A percentile compares a stretch with the other conserved stretches of the same genome.
phyloP scores from a whole-genome alignment of 768 basidiomycete genomes.

The Lactarius quietus region DNA sequence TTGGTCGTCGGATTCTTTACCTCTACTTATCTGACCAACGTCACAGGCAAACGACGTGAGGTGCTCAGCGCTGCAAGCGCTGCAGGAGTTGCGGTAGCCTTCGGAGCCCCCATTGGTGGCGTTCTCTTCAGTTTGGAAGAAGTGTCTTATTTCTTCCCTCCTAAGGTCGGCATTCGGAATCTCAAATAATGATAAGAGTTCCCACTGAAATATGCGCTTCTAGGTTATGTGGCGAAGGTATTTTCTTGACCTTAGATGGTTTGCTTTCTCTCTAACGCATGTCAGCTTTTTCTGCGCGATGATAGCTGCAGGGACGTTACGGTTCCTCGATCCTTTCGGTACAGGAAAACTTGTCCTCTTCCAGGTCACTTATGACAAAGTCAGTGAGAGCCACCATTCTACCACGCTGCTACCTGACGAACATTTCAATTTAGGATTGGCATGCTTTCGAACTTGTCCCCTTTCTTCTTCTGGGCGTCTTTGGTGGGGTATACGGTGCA shows the following conservation, averaged over 20 bases:
- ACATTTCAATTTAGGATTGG: conserved; percentile 66
- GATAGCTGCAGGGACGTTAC: conserved; percentile 92
- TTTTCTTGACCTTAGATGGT: conserved; percentile 5
- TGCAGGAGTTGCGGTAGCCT: conserved; percentile 95
- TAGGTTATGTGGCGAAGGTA: conserved; percentile 94
- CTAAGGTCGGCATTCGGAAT: conserved; percentile 53
- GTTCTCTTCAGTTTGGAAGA: conserved; percentile 93
- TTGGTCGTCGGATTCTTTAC: conserved; percentile 14
- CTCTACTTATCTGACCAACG: not conserved
- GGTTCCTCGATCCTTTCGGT: conserved; percentile 92
- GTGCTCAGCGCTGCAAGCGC: conserved; percentile 94
- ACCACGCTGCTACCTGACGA: not conserved
- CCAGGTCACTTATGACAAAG: conserved; percentile 87
- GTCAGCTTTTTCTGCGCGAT: conserved; percentile 94
- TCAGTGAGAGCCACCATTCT: conserved; percentile 28
- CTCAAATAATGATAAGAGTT: not conserved
- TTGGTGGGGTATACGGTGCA: conserved; percentile 94
- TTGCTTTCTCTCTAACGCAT: conserved; percentile 34
- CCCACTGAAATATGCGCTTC: not conserved
- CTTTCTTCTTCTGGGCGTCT: conserved; percentile 85
- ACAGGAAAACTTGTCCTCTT: conserved; percentile 93
- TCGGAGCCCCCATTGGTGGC: conserved; percentile 95
- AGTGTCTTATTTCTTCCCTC: conserved; percentile 95
- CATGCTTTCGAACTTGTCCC: conserved; percentile 84
- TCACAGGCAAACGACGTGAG: conserved; percentile 83